A percentile compares a stretch with the other conserved stretches of the same genome.
phyloP scores from a whole-genome alignment of 768 basidiomycete species.

The Russula olivacea region DNA sequence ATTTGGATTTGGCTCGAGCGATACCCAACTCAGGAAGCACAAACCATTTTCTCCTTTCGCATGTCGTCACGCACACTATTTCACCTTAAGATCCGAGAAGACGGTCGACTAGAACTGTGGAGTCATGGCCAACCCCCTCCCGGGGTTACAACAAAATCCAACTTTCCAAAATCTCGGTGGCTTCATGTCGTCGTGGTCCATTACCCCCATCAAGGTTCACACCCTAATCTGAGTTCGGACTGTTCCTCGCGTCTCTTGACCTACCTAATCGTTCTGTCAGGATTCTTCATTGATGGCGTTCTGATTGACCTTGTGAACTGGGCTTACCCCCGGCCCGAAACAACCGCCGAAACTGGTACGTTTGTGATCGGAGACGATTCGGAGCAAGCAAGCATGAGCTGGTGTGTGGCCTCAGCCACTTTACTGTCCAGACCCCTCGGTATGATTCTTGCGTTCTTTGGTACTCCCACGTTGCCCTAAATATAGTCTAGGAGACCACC shows the following conservation, averaged over 20 bases:
- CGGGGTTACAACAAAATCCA: constrained; percentile 41
- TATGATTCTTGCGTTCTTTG: constrained; percentile 28
- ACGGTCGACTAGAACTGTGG: constrained; percentile 52
- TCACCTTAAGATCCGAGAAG: constrained; percentile 43
- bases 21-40: constrained; percentile 33
- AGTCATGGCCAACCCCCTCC: constrained; percentile 38
- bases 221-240: constrained; percentile 59
- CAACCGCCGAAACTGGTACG: constrained; percentile 33
- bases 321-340: constrained; percentile 53
- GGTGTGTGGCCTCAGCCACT: constrained; percentile 66
- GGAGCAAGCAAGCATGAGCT: constrained; percentile 43
- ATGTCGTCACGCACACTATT: constrained; percentile 34
- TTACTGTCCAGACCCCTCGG: constrained; percentile 55
- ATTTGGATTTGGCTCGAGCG: constrained; percentile 47
- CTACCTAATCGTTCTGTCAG: constrained; percentile 34
- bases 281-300: constrained; percentile 69
- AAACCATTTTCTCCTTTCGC: constrained; percentile 36
- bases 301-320: constrained; percentile 58
- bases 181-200: constrained; percentile 65
- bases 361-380: constrained; percentile 56
- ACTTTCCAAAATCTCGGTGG: constrained; percentile 57
- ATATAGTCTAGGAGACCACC: constrained; percentile 49
- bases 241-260: constrained; percentile 2
- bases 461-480: background rate
- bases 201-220: constrained; percentile 49